phyloP scores from a whole-genome alignment of 495 filamentous ascomycete species.

The Podospora appendiculata region DNA sequence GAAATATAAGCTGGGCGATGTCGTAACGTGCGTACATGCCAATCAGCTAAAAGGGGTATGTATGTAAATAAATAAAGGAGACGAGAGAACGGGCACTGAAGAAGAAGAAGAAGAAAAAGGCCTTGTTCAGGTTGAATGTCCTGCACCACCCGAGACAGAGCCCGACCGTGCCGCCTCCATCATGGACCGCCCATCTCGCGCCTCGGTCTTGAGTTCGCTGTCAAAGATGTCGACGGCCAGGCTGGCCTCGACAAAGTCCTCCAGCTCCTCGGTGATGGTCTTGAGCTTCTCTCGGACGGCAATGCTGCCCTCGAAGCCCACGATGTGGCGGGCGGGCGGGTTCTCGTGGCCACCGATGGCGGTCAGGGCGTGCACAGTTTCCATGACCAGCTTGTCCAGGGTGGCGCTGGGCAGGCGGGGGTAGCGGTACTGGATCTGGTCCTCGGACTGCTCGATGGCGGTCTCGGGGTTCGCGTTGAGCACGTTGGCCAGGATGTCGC shows the following conservation, averaged over 20 bases:
- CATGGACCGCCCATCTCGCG: slow-evolving; percentile 23
- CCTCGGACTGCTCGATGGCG: slow-evolving; percentile 27
- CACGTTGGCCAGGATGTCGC: slow-evolving; percentile 71
- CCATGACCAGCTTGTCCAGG: slow-evolving; percentile 63
- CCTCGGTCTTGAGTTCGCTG: slow-evolving; percentile 40
- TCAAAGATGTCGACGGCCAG: slow-evolving; percentile 71
- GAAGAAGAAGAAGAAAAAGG: too few relatives aligned
- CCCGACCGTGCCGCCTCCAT: neutral
- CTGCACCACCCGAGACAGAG: slow-evolving; percentile 2
- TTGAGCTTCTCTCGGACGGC: slow-evolving; percentile 94
- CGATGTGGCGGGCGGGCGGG: slow-evolving; percentile 88
- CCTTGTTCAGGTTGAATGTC: neutral
- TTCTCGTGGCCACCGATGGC: slow-evolving; percentile 94
- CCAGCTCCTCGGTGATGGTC: slow-evolving; percentile 90
- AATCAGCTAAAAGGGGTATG: too few relatives aligned
- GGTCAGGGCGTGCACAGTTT: slow-evolving; percentile 86
- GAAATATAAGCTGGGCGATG: too few relatives aligned
- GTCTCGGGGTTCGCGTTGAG: slow-evolving; percentile 50
- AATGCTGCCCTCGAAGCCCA: slow-evolving; percentile 81
- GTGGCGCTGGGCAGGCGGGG: slow-evolving; percentile 58
- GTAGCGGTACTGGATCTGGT: slow-evolving; percentile 56
- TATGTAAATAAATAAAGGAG: neutral
- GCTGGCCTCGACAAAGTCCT: slow-evolving; percentile 90
- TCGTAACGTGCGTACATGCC: too few relatives aligned
- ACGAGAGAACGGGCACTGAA: neutral